Evolutionary conservation across 2,329 filamentous ascomycete genomes (phyloP), one percentile per base, ranked within the genome.

Genomic region (Fusarium begoniae): DNA sequence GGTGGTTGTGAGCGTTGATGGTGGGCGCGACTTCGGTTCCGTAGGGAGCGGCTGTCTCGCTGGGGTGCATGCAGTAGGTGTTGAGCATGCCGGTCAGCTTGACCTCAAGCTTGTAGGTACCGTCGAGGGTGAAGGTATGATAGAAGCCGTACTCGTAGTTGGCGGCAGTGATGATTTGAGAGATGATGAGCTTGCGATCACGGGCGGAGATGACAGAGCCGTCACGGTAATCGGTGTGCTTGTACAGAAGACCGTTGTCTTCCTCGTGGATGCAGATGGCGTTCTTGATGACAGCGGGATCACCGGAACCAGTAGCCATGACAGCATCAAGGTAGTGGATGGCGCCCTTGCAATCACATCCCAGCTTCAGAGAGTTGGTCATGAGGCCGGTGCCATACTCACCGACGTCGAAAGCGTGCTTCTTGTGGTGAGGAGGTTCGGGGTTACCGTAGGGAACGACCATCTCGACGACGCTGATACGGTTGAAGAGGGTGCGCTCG

Each of bases 241-340:
- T 92, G 87, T 89, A 92, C 18, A 88, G 83, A 30, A 92, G 90
- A 8, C 90, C 90, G 43, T 84, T 83, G 66, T 84, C 83, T 66
- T 83, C 81, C 71, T 84, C 80, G 84, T 98, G 95, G 75, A 98
- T 95, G 82, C 95, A 98, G 78, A 98, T 94, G 48, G 95, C 95
- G 79, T 98, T 98, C 86, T 97, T 96, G 84, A 98, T 94, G 5
- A 91, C 92, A 20, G 91, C 91, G 26, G 93, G 87, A n/a, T 89
- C 88, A 51, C 95, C 95, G 9, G 90, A 89, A n/a, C 90, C 88
- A 69, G 95, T 95, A 57, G 95, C 93, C 81, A 98, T 97, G 38
- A 93, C 90, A 10, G 94, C 94, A 78, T 97, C 94, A 81, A 98
- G 90, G 81, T 98, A 98, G 82, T 96, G 94, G 78, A 98, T 98